Evolutionary conservation across 2,329 filamentous ascomycete species (phyloP), one percentile per base, ranked within the genome.

Genomic region (Cryphonectria japonica): DNA sequence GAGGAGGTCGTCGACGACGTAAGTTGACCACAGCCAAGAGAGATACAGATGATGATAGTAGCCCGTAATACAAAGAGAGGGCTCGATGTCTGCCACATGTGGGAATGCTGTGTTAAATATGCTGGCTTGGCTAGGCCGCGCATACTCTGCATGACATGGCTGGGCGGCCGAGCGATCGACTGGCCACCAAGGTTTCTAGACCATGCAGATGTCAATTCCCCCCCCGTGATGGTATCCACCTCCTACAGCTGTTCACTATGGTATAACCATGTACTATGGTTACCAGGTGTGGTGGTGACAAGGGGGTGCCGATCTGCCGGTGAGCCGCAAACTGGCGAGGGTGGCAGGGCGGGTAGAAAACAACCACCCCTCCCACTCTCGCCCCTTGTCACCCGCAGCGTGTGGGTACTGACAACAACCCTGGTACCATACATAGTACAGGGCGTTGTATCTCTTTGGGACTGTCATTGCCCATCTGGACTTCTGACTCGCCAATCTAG

Each of bases 31-130:
- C 34, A 39, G 59, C 34, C 59, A 61, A 54, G 39, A 46, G 26
- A 67, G 65, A 67, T 43, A 34, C 66, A 67, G 66, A 60, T 50
- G 66, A 19, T 50, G 7, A 16, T 16, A 39, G 19, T n/a, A 59
- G 34, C 50, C 52, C 32, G 65, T 46, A 37, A 41, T 60, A 37
- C 22, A 29, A 32, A 19, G 34, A 61, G 59, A 19, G 8, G 22
- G 8, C 69, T 26, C 41, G 69, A 50, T 57, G 50, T 67, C 59
- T 67, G 71, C 69, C 63, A 66, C 61, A 54, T 62, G 41, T 32
- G 67, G 71, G 70, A 71, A 72, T 72, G 71, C 69, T 63, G 68
- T 70, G 43, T 72, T 72, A 72, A 72, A 70, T 72, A 72, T 66
- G 37, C 68, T 66, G 68, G 46, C 71, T 62, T 52, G 63, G 34